Conservation (phyloP, 2,329 filamentous ascomycete genomes). For the Phialophora tarda region DNA sequence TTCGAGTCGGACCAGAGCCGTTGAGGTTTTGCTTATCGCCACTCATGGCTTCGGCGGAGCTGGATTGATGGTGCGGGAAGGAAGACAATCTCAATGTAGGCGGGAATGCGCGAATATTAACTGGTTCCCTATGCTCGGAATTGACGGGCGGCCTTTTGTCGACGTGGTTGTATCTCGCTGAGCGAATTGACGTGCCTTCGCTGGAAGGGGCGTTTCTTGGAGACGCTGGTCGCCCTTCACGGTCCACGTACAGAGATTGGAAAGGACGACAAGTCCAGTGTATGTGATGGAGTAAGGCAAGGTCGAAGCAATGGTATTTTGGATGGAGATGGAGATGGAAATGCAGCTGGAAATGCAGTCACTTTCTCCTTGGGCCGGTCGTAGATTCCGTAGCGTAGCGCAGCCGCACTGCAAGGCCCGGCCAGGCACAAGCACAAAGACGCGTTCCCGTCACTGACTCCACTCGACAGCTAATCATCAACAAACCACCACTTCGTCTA, state of each 20-base stretch:
- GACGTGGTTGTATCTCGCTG: background rate
- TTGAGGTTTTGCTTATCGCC: conserved; percentile 71
- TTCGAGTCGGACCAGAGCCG: conserved; percentile 72
- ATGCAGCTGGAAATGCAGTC: conserved; percentile 6
- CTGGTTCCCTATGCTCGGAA: background rate
- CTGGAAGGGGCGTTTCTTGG: background rate
- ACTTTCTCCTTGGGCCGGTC: conserved; percentile 6
- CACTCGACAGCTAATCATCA: conserved; percentile 11
- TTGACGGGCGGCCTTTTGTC: background rate
- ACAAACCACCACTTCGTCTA: background rate
- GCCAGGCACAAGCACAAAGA: conserved; percentile 21
- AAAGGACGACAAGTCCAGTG: conserved; percentile 7
- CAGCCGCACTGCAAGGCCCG: conserved; percentile 10
- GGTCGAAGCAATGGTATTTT: conserved; percentile 14
- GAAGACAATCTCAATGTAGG: background rate
- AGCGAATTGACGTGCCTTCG: background rate
- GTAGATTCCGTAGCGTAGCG: conserved; percentile 10
- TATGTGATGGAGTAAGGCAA: conserved; percentile 29
- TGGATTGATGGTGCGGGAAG: background rate
- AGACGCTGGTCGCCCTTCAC: background rate
- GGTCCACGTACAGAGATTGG: background rate
- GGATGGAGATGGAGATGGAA: conserved; percentile 20
- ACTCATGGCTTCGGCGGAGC: conserved; percentile 59
- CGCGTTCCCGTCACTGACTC: conserved; percentile 13
- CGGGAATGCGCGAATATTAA: background rate